These are phyloP conservation scores for Umbelopsis sp. DNA, from an alignment of 192 early-diverging fungal species.

Conservation along the genomic window DNA sequence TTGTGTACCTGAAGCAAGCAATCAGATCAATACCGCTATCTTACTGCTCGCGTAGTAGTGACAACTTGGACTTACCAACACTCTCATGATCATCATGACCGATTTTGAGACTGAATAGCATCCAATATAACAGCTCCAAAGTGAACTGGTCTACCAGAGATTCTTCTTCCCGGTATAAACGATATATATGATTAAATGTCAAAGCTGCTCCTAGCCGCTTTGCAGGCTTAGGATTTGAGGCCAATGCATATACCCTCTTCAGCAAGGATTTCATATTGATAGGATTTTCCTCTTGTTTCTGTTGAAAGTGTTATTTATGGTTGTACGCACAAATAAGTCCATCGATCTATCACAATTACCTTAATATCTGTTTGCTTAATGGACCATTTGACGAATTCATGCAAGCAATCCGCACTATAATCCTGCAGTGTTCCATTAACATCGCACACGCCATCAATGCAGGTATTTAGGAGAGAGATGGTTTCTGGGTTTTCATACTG, in stretches of 20 bases:
- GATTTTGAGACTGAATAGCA: slow-evolving; percentile 63
- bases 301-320: not conserved
- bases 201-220: slow-evolving; percentile 73
- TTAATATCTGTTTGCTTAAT: slow-evolving; percentile 65
- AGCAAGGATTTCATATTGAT: slow-evolving; percentile 75
- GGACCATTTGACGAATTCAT: slow-evolving; percentile 77
- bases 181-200: slow-evolving; percentile 73
- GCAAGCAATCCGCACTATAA: slow-evolving; percentile 73
- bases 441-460: slow-evolving; percentile 65
- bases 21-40: slow-evolving; percentile 14
- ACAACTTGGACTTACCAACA: slow-evolving; percentile 44
- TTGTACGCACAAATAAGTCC: not conserved
- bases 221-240: slow-evolving; percentile 57
- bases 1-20: slow-evolving; percentile 49
- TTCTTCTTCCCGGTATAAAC: slow-evolving; percentile 66
- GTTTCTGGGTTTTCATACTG: slow-evolving; percentile 81
- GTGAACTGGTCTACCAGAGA: slow-evolving; percentile 67
- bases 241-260: slow-evolving; percentile 67
- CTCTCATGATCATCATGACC: slow-evolving; percentile 63
- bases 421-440: slow-evolving; percentile 60
- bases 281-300: slow-evolving; percentile 51
- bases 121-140: slow-evolving; percentile 69
- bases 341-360: not conserved
- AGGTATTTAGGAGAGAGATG: slow-evolving; percentile 65
- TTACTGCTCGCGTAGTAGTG: not conserved